Conservation (phyloP, 2,329 filamentous ascomycete genomes). For the Cyphellophora europaea region DNA sequence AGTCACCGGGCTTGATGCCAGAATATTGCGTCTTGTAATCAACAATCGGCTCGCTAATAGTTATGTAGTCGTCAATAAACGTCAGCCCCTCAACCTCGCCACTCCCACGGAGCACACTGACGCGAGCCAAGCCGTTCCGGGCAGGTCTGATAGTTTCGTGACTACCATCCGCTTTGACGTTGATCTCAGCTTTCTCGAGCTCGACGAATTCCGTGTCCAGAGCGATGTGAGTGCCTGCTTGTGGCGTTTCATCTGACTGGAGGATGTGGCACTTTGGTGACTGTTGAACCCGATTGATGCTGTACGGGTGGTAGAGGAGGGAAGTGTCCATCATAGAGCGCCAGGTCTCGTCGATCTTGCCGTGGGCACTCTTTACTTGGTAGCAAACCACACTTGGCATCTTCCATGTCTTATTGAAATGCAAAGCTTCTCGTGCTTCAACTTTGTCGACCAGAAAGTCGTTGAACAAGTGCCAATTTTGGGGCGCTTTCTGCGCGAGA, state of each 20-base stretch:
- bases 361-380: conserved; percentile 71
- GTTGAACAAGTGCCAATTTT: conserved; percentile 86
- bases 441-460: conserved; percentile 86
- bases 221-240: conserved; percentile 66
- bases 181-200: conserved; percentile 84
- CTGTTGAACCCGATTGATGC: conserved; percentile 35
- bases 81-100: conserved; percentile 71
- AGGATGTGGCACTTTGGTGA: conserved; percentile 28
- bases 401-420: conserved; percentile 89
- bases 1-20: conserved; percentile 75
- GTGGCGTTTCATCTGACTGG: conserved; percentile 53
- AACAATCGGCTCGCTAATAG: conserved; percentile 73
- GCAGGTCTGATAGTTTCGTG: conserved; percentile 86
- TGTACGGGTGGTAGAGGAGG: conserved; percentile 68
- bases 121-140: conserved; percentile 82
- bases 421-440: conserved; percentile 70
- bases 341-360: conserved; percentile 79
- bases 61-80: conserved; percentile 97
- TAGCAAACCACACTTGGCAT: conserved; percentile 79
- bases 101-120: conserved; percentile 74
- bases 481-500: conserved; percentile 46
- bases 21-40: conserved; percentile 95
- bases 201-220: conserved; percentile 96
- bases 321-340: conserved; percentile 75
- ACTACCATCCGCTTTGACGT: conserved; percentile 89